These are phyloP conservation scores for Penicillium sp. DNA, from an alignment of 2,329 filamentous ascomycete genomes.

Conservation along the genomic window DNA sequence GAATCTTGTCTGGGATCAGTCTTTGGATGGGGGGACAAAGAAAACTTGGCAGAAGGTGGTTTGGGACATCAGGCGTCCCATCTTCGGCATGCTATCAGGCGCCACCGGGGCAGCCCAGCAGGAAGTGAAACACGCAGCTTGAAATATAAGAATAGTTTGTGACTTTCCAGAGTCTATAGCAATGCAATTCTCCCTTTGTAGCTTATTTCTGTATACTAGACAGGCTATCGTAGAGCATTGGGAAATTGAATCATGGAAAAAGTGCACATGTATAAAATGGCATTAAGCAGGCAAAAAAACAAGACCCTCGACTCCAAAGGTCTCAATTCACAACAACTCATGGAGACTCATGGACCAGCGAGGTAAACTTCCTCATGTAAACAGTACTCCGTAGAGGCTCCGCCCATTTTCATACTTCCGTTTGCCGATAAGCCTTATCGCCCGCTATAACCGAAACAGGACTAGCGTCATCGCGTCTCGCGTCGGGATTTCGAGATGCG, in stretches of 20 bases:
- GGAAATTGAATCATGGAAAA: too few species aligned
- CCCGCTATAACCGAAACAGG: conserved; percentile 28
- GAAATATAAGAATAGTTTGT: too few species aligned
- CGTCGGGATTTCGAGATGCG: conserved; percentile 11
- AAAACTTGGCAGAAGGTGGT: too few species aligned
- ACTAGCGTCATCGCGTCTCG: conserved; percentile 37
- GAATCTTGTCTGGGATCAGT: neutral
- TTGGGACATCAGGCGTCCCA: neutral
- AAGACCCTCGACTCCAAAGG: too few species aligned
- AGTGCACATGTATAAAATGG: too few species aligned
- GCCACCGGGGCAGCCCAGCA: neutral
- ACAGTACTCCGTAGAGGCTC: neutral
- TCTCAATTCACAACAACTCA: too few species aligned
- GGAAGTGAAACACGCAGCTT: neutral
- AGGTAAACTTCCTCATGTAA: neutral
- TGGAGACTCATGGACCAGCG: neutral
- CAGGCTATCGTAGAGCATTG: too few species aligned
- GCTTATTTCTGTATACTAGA: too few species aligned
- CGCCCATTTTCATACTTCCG: neutral
- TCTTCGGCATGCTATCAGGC: neutral
- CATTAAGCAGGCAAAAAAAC: too few species aligned
- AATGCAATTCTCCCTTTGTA: too few species aligned
- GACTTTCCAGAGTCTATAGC: too few species aligned
- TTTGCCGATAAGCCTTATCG: conserved; percentile 18
- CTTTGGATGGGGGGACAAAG: neutral